A percentile compares a stretch with the other conserved stretches of the same genome.
phyloP scores from a whole-genome alignment of 2,329 filamentous ascomycete genomes.

The Huntiella decipiens region DNA sequence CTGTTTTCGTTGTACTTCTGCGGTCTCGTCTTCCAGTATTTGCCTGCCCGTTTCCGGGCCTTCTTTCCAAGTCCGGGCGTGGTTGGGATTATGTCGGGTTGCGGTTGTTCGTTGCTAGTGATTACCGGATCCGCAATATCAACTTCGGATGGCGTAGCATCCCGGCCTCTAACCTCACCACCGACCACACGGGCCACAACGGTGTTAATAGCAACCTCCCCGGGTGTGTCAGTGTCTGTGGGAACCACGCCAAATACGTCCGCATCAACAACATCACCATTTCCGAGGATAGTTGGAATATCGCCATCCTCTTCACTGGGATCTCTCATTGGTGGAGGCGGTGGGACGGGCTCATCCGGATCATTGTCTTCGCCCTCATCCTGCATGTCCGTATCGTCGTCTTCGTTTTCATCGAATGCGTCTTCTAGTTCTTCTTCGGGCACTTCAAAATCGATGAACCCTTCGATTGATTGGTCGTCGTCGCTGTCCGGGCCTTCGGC shows the following conservation, averaged over 20 bases:
- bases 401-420: not conserved
- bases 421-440: not conserved
- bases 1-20: constrained; percentile 12
- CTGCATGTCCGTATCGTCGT: constrained; percentile 5
- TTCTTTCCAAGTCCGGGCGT: constrained; percentile 45
- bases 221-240: not conserved
- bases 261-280: not conserved
- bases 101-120: constrained; percentile 40
- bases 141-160: constrained; percentile 49
- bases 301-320: not conserved
- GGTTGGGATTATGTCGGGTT: constrained; percentile 49
- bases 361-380: constrained; percentile 24
- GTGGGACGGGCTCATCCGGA: constrained; percentile 28
- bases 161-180: not conserved
- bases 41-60: constrained; percentile 36
- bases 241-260: not conserved
- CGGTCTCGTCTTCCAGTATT: constrained; percentile 45
- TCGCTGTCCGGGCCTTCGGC: constrained; percentile 21
- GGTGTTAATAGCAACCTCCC: not conserved
- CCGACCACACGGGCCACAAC: not conserved
- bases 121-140: constrained; percentile 52
- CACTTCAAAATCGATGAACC: not conserved
- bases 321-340: constrained; percentile 37
- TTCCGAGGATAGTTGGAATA: not conserved
- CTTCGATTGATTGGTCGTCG: constrained; percentile 14